These are phyloP conservation scores for Trichoderma atrobrunneum DNA, from an alignment of 2,329 filamentous ascomycete species.

Conservation along the genomic window DNA sequence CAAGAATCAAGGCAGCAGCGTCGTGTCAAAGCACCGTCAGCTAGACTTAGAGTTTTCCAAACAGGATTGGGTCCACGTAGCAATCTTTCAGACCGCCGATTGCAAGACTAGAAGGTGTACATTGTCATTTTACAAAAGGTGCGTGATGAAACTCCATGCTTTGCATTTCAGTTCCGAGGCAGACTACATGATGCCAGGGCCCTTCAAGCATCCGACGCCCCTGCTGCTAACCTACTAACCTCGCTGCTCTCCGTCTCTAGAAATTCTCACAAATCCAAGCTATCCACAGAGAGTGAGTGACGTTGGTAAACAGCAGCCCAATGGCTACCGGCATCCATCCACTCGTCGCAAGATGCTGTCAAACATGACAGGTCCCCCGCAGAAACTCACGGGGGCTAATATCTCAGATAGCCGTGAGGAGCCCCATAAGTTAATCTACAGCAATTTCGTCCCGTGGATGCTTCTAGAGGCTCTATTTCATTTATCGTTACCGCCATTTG, in stretches of 20 bases:
- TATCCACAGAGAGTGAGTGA: not conserved
- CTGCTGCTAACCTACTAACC: not conserved
- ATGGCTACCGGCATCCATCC: slow-evolving; percentile 17
- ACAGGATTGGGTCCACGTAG: not conserved
- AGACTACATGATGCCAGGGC: not conserved
- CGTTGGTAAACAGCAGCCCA: slow-evolving; percentile 2
- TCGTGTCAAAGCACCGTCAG: not conserved
- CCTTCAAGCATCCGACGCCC: not conserved
- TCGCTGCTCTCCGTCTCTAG: not conserved
- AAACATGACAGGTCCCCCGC: slow-evolving; percentile 21
- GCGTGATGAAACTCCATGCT: not conserved
- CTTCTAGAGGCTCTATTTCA: slow-evolving; percentile 14
- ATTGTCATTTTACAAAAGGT: not conserved
- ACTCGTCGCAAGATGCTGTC: slow-evolving; percentile 18
- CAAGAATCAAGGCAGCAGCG: not conserved
- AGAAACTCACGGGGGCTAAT: slow-evolving; percentile 10
- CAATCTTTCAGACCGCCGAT: not conserved
- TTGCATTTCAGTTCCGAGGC: not conserved
- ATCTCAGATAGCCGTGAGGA: slow-evolving; percentile 20
- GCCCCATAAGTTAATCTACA: slow-evolving; percentile 11
- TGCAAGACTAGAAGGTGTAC: not conserved
- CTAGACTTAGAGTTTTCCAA: not conserved
- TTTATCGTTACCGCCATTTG: slow-evolving; percentile 13
- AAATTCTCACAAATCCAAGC: not conserved
- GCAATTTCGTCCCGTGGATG: not conserved